Evolutionary conservation across 805 yeast species (phyloP).

Genomic region (Teunomyces gatunensis): DNA sequence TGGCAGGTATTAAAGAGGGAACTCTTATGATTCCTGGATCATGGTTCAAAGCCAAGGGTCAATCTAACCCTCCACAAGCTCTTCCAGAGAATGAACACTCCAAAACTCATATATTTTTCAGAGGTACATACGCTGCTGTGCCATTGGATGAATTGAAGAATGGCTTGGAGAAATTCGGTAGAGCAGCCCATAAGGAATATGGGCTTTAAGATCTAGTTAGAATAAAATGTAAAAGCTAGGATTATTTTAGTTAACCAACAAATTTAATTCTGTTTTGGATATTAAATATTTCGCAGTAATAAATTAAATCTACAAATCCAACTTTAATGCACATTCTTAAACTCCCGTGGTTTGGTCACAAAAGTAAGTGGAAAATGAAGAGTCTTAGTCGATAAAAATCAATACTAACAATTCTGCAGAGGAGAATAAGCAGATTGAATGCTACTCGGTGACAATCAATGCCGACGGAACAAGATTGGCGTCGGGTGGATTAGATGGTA

Average conservation of each 20-base stretch:
- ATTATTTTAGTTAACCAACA: background rate
- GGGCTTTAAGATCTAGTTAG: constrained; percentile 19
- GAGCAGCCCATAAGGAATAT: constrained; percentile 58
- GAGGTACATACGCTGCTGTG: constrained; percentile 89
- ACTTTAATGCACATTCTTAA: constrained; percentile 36
- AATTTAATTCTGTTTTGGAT: background rate
- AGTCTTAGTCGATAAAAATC: too few species aligned
- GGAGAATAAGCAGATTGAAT: constrained; percentile 77
- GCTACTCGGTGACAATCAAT: constrained; percentile 78
- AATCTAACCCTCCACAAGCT: constrained; percentile 56
- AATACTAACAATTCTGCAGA: constrained; percentile 44
- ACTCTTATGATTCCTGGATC: constrained; percentile 79
- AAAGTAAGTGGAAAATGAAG: constrained; percentile 27
- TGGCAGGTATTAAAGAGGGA: constrained; percentile 57
- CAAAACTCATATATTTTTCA: constrained; percentile 59
- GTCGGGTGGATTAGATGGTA: constrained; percentile 90
- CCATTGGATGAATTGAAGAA: constrained; percentile 58
- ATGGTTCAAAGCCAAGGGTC: constrained; percentile 66
- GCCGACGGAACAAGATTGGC: constrained; percentile 84
- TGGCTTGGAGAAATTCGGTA: constrained; percentile 69
- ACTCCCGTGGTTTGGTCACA: constrained; percentile 46
- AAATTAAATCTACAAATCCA: background rate
- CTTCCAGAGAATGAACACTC: constrained; percentile 41
- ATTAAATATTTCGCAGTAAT: background rate
- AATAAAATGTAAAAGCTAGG: background rate